These are phyloP conservation scores for Syzygium jambos DNA, from an alignment of 345 rosid species.

Conservation along the genomic window DNA sequence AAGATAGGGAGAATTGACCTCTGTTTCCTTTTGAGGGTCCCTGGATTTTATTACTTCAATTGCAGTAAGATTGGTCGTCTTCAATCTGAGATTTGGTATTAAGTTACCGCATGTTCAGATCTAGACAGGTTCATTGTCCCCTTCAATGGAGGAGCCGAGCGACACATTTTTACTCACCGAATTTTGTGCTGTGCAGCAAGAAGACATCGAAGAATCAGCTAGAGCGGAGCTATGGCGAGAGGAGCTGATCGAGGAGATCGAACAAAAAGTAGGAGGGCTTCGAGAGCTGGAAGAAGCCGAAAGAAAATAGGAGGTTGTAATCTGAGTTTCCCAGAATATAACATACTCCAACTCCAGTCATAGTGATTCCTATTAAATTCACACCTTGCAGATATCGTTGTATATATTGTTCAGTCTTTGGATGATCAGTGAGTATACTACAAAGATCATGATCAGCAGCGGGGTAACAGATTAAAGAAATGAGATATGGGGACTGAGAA, in stretches of 20 bases:
- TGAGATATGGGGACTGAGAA: neutral
- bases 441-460: neutral
- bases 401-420: neutral
- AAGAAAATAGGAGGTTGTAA: conserved; percentile 24
- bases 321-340: neutral
- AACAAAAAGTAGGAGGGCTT: conserved; percentile 80
- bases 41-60: neutral
- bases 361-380: neutral
- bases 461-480: neutral
- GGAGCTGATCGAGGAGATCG: conserved; percentile 92
- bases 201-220: conserved; percentile 76
- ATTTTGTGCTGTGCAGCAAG: conserved; percentile 49
- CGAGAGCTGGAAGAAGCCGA: conserved; percentile 84
- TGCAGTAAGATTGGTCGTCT: neutral
- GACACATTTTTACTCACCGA: neutral
- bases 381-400: neutral
- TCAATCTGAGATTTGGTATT: neutral
- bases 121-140: neutral
- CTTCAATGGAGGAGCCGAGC: neutral
- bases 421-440: neutral
- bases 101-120: neutral
- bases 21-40: neutral
- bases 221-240: conserved; percentile 91
- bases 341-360: neutral
- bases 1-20: neutral